Evolutionary conservation across 495 filamentous ascomycete genomes (phyloP).

Genomic region (Astrocystis sublimbata): DNA sequence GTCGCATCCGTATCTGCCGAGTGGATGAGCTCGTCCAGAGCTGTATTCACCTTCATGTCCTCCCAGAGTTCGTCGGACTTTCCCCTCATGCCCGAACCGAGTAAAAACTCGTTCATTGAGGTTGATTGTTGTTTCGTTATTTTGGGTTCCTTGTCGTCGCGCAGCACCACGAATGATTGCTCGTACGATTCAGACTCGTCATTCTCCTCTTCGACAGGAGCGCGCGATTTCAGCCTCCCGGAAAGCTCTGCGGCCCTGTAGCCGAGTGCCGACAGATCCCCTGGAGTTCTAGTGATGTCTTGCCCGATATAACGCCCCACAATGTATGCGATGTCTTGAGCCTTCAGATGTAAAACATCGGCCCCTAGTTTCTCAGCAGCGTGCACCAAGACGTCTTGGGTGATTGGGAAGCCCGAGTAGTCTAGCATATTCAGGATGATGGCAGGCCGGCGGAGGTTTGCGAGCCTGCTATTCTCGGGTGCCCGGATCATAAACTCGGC

Average conservation of each 20-base stretch:
- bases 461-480: conserved; percentile 22
- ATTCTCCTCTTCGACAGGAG: conserved; percentile 14
- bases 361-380: conserved; percentile 62
- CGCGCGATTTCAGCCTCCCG: conserved; percentile 30
- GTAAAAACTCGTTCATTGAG: conserved; percentile 29
- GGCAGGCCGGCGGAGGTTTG: conserved; percentile 36
- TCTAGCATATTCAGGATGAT: conserved; percentile 42
- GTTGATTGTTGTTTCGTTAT: conserved; percentile 24
- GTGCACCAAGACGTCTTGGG: conserved; percentile 37
- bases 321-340: conserved; percentile 78
- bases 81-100: conserved; percentile 18
- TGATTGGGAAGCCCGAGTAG: conserved; percentile 32
- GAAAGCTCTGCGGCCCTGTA: conserved; percentile 59
- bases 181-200: conserved; percentile 1
- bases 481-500: conserved; percentile 35
- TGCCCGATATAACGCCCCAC: conserved; percentile 74
- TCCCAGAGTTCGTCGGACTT: conserved; percentile 43
- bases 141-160: conserved; percentile 22
- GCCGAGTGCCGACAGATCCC: conserved; percentile 57
- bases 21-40: conserved; percentile 40
- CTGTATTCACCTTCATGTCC: conserved; percentile 43
- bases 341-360: conserved; percentile 77
- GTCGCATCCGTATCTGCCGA: conserved; percentile 31
- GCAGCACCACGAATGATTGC: conserved; percentile 15
- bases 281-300: conserved; percentile 44